Base-by-base conservation (phyloP, 2,329 filamentous ascomycete genomes). In the Penicillium aurantiogriseum region DNA sequence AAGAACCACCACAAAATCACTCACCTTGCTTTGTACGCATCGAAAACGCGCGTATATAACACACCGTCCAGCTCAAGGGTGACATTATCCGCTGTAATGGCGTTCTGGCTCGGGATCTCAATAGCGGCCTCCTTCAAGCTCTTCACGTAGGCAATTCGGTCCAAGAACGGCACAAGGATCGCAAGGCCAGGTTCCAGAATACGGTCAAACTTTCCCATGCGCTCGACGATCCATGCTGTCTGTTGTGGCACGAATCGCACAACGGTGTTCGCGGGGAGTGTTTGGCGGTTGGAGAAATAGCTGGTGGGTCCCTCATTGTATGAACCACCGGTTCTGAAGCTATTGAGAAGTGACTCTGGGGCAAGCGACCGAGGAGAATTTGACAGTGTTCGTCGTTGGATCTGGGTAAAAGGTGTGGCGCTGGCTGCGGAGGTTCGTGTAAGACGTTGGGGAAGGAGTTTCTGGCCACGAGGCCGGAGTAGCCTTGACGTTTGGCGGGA, bases 221-320 rank as follows among this genome's bases (percentile, higher is more conserved):
- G 92, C 84, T 99, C 94, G 56, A 99, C 94, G 58, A 99, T 93
- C 94, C 94, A 99, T 75, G 94, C 94, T 68, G 93, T 97, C 81
- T 99, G 94, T 78, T 99, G 94, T n/a, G 94, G 94, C 42, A 99
- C 94, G 77, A 97, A 99, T 59, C 93, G 91, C 68, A 99, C 82
- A 62, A 99, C 82, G 4, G 94, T 99, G 78, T 99, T 99, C 66
- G 92, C 90, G 29, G 94, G 94, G 51, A 97, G 82, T 23, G 81
- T 76, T 44, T 80, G 78, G 45, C 81, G 77, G 72, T 89, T 88
- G 45, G 75, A 71, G 76, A 96, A 96, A 77, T 95, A 95, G n/a
- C 89, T 87, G 8, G 88, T 83, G 36, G 88, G 84, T 4, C 80
- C 68, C 54, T 74, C 63, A 10, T 67, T 63, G 5, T 67, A 64